Conservation (phyloP, 163 green algal genomes). For the Volvox carteri region DNA sequence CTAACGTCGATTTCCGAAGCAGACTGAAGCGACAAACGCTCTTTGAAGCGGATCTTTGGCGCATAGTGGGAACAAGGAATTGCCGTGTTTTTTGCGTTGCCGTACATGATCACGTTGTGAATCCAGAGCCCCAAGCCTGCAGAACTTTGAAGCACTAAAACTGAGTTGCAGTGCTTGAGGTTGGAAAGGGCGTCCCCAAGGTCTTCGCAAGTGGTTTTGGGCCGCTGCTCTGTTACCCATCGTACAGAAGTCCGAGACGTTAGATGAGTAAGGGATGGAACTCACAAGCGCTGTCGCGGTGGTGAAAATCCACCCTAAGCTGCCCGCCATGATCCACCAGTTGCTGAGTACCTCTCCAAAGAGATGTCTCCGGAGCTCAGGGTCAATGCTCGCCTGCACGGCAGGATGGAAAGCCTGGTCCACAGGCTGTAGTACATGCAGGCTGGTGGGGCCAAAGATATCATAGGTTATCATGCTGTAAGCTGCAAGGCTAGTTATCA, state of each 20-base stretch:
- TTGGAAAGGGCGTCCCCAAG: neutral
- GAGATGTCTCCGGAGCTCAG: neutral
- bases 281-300: constrained; percentile 32
- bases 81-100: no score
- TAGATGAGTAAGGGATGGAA: neutral
- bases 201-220: neutral
- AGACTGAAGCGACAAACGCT: no score
- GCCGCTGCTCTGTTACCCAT: neutral
- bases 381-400: neutral
- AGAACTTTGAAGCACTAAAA: neutral
- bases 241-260: neutral
- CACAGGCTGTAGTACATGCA: constrained; percentile 31
- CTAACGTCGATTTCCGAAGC: no score
- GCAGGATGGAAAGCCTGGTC: constrained; percentile 2
- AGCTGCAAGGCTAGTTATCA: neutral
- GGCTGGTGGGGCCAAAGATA: constrained; percentile 20
- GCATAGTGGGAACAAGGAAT: no score
- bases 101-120: neutral
- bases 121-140: neutral
- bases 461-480: constrained; percentile 27
- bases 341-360: constrained; percentile 16
- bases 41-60: no score
- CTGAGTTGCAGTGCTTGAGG: neutral
- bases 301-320: constrained; percentile 31
- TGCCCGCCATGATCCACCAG: neutral